A percentile compares a stretch with the other conserved stretches of the same genome.
These are phyloP conservation scores for Litchi chinensis DNA, from an alignment of 345 rosid species.

Conservation along the genomic window DNA sequence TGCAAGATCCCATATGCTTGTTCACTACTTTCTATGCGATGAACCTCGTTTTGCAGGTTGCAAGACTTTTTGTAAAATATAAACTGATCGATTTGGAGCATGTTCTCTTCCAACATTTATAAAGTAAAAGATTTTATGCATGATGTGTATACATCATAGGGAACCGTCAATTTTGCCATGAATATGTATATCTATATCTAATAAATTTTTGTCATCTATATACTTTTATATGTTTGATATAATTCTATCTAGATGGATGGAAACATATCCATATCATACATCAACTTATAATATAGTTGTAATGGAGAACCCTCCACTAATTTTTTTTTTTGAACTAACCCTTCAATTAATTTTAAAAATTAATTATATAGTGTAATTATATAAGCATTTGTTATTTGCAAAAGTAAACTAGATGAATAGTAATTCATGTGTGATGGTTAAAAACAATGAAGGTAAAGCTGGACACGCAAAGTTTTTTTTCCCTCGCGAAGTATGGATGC, in stretches of 20 bases:
- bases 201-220: not conserved
- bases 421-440: not conserved
- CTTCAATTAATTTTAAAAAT: no score
- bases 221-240: not conserved
- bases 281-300: not conserved
- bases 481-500: not conserved
- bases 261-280: no score
- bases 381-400: no score
- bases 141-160: not conserved
- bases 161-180: not conserved
- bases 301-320: not conserved
- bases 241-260: not conserved
- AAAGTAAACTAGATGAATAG: no score
- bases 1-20: conserved; percentile 25
- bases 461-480: no score
- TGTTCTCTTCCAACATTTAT: conserved; percentile 24
- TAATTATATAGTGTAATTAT: no score
- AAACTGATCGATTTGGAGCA: conserved; percentile 15
- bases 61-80: conserved; percentile 28
- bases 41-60: conserved; percentile 28
- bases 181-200: not conserved
- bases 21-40: conserved; percentile 31
- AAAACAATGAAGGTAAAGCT: not conserved
- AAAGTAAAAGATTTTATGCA: not conserved
- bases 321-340: no score